Conservation (phyloP, 2,329 filamentous ascomycete species). For the Coccinonectria pachysandricola region DNA sequence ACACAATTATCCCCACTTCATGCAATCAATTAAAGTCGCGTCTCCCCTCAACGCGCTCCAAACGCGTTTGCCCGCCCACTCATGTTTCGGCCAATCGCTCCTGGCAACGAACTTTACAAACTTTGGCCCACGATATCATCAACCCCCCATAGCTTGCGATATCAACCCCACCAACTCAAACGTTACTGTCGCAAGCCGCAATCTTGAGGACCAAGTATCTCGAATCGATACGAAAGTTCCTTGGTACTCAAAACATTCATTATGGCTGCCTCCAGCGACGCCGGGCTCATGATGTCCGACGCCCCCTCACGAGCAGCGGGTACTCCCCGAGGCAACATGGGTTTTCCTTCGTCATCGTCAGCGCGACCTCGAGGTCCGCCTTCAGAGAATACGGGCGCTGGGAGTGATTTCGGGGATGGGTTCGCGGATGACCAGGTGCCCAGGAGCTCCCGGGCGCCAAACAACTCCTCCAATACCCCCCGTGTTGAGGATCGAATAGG, state of each 20-base stretch:
- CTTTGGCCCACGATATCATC: no score
- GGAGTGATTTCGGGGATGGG: slow-evolving; percentile 51
- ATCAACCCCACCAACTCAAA: no score
- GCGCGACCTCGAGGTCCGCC: slow-evolving; percentile 48
- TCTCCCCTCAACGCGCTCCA: background rate
- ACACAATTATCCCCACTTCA: no score
- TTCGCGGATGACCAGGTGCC: slow-evolving; percentile 57
- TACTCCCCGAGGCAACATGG: slow-evolving; percentile 33
- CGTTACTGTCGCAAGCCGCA: no score
- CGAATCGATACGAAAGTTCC: no score
- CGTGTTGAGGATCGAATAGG: slow-evolving; percentile 69
- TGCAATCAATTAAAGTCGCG: background rate
- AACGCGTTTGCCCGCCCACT: background rate
- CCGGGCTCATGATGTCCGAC: slow-evolving; percentile 48
- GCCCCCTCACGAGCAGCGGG: slow-evolving; percentile 32
- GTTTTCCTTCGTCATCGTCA: slow-evolving; percentile 40
- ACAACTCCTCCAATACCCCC: slow-evolving; percentile 47
- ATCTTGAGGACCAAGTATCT: no score
- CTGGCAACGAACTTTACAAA: no score
- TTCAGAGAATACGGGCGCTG: slow-evolving; percentile 49
- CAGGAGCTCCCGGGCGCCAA: slow-evolving; percentile 35
- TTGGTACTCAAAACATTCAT: no score
- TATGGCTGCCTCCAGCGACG: slow-evolving; percentile 47
- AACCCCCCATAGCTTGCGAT: no score
- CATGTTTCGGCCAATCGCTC: background rate